phyloP scores from a whole-genome alignment of 2,329 filamentous ascomycete genomes.

The Alternaria sp. region DNA sequence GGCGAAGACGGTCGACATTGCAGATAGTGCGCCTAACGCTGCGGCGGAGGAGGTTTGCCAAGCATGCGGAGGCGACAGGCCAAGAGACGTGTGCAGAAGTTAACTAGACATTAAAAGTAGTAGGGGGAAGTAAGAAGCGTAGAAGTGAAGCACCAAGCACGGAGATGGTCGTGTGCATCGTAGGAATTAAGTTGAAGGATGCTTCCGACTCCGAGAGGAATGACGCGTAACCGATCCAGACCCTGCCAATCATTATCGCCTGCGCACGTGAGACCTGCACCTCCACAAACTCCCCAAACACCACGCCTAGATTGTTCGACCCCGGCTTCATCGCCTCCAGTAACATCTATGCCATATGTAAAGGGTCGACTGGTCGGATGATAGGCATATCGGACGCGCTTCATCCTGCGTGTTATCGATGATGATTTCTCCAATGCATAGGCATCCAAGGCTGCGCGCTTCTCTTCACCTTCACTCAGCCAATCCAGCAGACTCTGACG shows the following conservation, averaged over 20 bases:
- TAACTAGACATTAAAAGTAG: constrained; percentile 22
- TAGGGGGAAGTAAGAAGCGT: constrained; percentile 2
- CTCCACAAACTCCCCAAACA: too few species aligned
- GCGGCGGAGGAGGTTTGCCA: not conserved
- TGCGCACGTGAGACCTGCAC: constrained; percentile 14
- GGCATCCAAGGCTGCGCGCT: not conserved
- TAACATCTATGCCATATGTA: not conserved
- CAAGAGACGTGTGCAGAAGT: not conserved
- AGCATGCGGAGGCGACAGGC: constrained; percentile 7
- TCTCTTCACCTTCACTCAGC: not conserved
- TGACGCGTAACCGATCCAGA: constrained; percentile 21
- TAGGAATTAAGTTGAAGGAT: not conserved
- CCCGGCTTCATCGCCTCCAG: not conserved
- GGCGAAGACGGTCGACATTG: constrained; percentile 46
- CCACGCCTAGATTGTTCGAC: not conserved
- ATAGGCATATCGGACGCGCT: not conserved
- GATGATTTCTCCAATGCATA: not conserved
- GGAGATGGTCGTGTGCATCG: not conserved
- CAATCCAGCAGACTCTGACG: not conserved
- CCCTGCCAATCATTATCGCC: constrained; percentile 14
- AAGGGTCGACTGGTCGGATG: not conserved
- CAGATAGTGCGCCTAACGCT: constrained; percentile 14
- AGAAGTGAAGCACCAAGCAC: not conserved
- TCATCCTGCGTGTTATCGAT: not conserved
- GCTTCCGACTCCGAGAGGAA: constrained; percentile 1